phyloP scores from a whole-genome alignment of 768 basidiomycete genomes.

The Psilocybe azurescens region DNA sequence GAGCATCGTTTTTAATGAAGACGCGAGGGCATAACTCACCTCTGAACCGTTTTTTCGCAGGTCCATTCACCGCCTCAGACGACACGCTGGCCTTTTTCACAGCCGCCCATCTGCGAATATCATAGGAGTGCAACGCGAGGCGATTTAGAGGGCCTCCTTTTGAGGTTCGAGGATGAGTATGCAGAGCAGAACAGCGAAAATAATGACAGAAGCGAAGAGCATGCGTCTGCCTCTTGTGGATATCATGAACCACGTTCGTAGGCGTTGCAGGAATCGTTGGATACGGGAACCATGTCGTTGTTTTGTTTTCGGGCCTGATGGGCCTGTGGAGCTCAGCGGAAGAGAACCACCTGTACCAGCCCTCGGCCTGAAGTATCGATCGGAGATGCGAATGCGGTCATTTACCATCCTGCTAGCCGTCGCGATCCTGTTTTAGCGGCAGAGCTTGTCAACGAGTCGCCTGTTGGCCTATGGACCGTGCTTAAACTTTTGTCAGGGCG shows the following conservation, averaged over 20 bases:
- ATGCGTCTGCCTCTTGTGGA: neutral
- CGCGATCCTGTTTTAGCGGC: neutral
- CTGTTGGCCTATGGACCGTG: neutral
- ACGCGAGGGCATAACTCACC: slow-evolving; percentile 11
- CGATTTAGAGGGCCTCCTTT: neutral
- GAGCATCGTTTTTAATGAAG: neutral
- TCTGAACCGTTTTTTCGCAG: slow-evolving; percentile 18
- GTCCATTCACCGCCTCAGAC: slow-evolving; percentile 12
- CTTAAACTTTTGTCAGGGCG: too few relatives aligned
- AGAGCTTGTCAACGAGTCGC: neutral
- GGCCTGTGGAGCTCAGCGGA: neutral
- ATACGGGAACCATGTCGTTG: neutral
- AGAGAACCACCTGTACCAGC: neutral
- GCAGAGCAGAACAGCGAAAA: neutral
- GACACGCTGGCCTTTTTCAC: neutral
- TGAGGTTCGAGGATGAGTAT: neutral
- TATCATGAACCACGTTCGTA: neutral
- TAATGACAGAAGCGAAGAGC: neutral
- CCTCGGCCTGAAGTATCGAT: neutral
- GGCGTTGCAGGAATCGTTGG: slow-evolving; percentile 3
- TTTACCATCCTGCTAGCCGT: neutral
- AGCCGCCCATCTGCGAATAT: neutral
- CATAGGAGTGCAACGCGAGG: neutral
- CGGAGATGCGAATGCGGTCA: neutral
- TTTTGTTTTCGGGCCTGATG: neutral